Conservation (phyloP, 345 rosid genomes). For the Pistacia vera region DNA sequence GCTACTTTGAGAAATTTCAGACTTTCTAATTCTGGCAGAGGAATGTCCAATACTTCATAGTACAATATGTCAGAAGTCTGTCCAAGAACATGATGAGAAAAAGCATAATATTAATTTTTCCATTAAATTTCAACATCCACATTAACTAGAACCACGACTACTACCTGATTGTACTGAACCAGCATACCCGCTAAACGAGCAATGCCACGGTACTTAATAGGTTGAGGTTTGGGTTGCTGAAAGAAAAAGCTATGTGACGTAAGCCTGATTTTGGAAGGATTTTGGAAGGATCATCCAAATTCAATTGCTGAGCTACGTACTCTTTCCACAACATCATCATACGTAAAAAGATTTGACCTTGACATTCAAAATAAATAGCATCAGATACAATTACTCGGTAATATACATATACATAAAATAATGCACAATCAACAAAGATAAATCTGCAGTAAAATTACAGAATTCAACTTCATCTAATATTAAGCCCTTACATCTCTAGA, state of each 20-base stretch:
- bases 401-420: neutral
- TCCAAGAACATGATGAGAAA: constrained; percentile 15
- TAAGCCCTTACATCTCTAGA: constrained; percentile 83
- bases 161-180: constrained; percentile 91
- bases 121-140: neutral
- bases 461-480: constrained; percentile 9
- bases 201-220: constrained; percentile 68
- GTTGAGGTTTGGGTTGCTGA: constrained; percentile 82
- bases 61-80: constrained; percentile 93
- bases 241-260: constrained; percentile 77
- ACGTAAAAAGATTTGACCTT: constrained; percentile 89
- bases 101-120: constrained; percentile 12
- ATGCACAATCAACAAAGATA: neutral
- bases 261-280: constrained; percentile 38
- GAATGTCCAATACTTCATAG: constrained; percentile 94
- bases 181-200: constrained; percentile 87
- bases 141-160: neutral
- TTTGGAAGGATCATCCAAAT: constrained; percentile 73
- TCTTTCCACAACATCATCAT: constrained; percentile 90
- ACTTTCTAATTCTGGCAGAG: constrained; percentile 94
- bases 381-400: neutral
- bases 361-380: constrained; percentile 19
- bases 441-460: neutral
- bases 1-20: constrained; percentile 87
- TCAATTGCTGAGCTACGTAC: constrained; percentile 54